phyloP scores from a whole-genome alignment of 148 eudicot species.

The Agrostemma githago region DNA sequence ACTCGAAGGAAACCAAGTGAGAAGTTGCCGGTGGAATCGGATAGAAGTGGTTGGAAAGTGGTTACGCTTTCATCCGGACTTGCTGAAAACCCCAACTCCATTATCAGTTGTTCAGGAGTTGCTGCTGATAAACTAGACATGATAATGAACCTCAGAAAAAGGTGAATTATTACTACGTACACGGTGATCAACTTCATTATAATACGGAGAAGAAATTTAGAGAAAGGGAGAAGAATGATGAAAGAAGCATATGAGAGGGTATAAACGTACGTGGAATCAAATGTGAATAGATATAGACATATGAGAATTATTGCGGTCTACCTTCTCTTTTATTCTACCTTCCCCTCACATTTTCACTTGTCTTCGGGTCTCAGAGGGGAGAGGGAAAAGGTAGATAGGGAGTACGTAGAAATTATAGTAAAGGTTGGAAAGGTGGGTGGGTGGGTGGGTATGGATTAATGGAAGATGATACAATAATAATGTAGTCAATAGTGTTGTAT shows the following conservation, averaged over 20 bases:
- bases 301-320: too few species aligned
- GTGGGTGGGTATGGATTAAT: constrained; percentile 5
- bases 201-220: background rate
- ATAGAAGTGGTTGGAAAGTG: constrained; percentile 51
- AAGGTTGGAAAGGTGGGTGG: background rate
- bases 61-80: constrained; percentile 46
- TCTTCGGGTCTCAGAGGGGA: too few species aligned
- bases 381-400: too few species aligned
- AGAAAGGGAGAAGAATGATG: background rate
- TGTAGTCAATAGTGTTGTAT: background rate
- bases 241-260: background rate
- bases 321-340: too few species aligned
- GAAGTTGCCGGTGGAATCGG: constrained; percentile 59
- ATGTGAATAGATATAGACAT: background rate
- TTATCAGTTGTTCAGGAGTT: constrained; percentile 34
- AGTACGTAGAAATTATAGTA: too few species aligned
- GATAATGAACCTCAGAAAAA: background rate
- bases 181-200: constrained; percentile 3
- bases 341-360: too few species aligned
- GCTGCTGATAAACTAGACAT: constrained; percentile 11
- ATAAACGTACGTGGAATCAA: background rate
- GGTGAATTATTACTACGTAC: background rate
- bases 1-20: constrained; percentile 78
- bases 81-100: constrained; percentile 42
- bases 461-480: background rate